Conservation (phyloP, 345 rosid species). For the Leavenworthia alabamica region DNA sequence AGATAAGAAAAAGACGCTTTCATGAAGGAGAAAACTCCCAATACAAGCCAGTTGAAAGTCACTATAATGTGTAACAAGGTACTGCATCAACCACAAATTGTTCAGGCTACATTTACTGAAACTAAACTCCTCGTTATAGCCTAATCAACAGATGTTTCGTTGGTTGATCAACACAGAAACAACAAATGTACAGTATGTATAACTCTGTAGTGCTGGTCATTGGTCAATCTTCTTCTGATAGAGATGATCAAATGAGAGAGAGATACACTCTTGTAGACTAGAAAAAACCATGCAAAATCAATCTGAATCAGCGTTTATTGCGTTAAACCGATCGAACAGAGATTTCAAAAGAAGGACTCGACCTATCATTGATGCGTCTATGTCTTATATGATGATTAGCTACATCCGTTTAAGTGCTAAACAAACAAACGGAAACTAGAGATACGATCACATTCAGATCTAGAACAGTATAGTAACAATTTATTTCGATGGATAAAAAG, state of each 20-base stretch:
- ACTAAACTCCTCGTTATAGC: too few relatives aligned
- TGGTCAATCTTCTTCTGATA: not conserved
- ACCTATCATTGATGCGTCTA: not conserved
- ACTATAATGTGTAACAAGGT: constrained; percentile 68
- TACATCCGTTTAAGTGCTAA: not conserved
- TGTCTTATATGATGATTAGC: not conserved
- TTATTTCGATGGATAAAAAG: not conserved
- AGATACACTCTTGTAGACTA: not conserved
- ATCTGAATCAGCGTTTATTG: not conserved
- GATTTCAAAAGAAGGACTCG: not conserved
- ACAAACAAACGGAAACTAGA: not conserved
- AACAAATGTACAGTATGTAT: not conserved
- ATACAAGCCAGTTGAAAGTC: constrained; percentile 92
- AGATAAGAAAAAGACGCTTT: constrained; percentile 85
- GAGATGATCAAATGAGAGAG: not conserved
- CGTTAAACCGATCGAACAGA: not conserved
- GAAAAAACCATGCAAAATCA: constrained; percentile 2
- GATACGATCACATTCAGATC: constrained; percentile 16
- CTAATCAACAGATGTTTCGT: too few relatives aligned
- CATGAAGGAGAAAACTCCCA: constrained; percentile 93
- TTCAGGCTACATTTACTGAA: too few relatives aligned
- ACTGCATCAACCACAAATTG: constrained; percentile 45
- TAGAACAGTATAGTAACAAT: not conserved
- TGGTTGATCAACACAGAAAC: not conserved
- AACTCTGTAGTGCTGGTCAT: not conserved